Evolutionary conservation across 352 stramenopile species (phyloP).

Genomic region (Globisporangium camurandrum): DNA sequence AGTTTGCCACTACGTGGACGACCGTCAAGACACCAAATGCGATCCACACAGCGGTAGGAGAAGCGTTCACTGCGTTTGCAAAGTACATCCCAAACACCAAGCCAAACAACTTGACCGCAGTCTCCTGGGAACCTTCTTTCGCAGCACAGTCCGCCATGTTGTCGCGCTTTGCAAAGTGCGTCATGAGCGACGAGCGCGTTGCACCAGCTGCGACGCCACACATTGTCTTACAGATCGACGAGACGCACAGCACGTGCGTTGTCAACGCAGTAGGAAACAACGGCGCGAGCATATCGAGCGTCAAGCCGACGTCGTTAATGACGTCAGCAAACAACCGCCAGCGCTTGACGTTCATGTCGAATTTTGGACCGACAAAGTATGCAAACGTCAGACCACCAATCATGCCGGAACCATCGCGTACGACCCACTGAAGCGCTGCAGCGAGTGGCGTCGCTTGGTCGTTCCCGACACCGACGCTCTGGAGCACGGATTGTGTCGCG

Average conservation of each 20-base stretch:
- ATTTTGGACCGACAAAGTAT: slow-evolving; percentile 85
- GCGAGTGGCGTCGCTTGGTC: slow-evolving; percentile 64
- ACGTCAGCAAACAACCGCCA: slow-evolving; percentile 96
- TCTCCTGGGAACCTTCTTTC: slow-evolving; percentile 96
- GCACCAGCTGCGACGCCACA: slow-evolving; percentile 92
- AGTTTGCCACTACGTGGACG: slow-evolving; percentile 94
- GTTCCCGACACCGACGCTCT: slow-evolving; percentile 91
- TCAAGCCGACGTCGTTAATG: slow-evolving; percentile 94
- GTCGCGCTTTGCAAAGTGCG: slow-evolving; percentile 82
- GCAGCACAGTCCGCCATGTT: slow-evolving; percentile 90
- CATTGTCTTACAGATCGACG: slow-evolving; percentile 91
- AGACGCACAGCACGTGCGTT: slow-evolving; percentile 71
- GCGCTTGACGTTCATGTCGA: slow-evolving; percentile 94
- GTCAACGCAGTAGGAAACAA: slow-evolving; percentile 55
- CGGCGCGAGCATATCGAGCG: slow-evolving; percentile 78
- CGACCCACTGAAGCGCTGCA: slow-evolving; percentile 71
- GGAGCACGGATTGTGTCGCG: slow-evolving; percentile 88
- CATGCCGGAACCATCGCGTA: slow-evolving; percentile 73
- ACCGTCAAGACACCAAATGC: slow-evolving; percentile 90
- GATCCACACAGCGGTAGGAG: slow-evolving; percentile 65
- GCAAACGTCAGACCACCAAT: slow-evolving; percentile 91
- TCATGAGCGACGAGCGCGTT: slow-evolving; percentile 90
- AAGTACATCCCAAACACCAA: slow-evolving; percentile 88
- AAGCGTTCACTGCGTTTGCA: slow-evolving; percentile 63
- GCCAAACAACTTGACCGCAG: slow-evolving; percentile 90